Evolutionary conservation across 1,284 basidiomycete species (phyloP).

Genomic region (Apiotrichum domesticum): DNA sequence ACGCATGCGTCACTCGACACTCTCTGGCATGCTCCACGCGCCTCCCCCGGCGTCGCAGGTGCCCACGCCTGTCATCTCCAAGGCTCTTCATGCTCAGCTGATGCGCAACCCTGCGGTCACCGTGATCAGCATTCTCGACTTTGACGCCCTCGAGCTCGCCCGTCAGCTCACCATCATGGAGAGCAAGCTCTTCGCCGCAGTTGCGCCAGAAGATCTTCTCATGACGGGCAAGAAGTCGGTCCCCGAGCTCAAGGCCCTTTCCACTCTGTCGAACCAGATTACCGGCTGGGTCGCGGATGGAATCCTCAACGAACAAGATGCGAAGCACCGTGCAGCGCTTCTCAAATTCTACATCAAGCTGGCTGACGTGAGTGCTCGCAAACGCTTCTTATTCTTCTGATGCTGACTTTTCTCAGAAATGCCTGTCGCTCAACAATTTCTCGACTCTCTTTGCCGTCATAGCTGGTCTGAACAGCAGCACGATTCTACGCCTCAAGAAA

Average conservation of each 20-base stretch:
- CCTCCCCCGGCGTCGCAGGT: conserved; percentile 11
- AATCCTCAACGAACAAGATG: conserved; percentile 78
- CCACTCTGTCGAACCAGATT: conserved; percentile 85
- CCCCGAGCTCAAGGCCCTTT: conserved; percentile 75
- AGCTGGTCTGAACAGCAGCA: conserved; percentile 89
- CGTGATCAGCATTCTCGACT: conserved; percentile 74
- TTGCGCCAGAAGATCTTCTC: conserved; percentile 86
- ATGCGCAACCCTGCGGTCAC: conserved; percentile 48
- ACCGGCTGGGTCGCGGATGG: conserved; percentile 94
- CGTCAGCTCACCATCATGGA: conserved; percentile 93
- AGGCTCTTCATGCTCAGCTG: conserved; percentile 59
- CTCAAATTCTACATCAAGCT: conserved; percentile 90
- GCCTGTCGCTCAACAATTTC: conserved; percentile 84
- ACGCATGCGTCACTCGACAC: conserved; percentile 9
- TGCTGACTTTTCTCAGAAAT: conserved; percentile 58
- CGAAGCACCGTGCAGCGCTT: conserved; percentile 69
- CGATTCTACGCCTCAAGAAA: conserved; percentile 83
- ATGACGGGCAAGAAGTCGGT: conserved; percentile 68
- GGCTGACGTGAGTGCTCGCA: conserved; percentile 69
- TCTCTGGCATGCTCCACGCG: conserved; percentile 5
- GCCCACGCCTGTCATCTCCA: conserved; percentile 69
- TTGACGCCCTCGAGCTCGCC: conserved; percentile 86
- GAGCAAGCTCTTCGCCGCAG: conserved; percentile 76
- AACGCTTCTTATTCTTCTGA: not conserved
- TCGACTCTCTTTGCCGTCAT: conserved; percentile 94